Evolutionary conservation across 106 monocot species (phyloP).

Genomic region (Platanthera zijinensis): DNA sequence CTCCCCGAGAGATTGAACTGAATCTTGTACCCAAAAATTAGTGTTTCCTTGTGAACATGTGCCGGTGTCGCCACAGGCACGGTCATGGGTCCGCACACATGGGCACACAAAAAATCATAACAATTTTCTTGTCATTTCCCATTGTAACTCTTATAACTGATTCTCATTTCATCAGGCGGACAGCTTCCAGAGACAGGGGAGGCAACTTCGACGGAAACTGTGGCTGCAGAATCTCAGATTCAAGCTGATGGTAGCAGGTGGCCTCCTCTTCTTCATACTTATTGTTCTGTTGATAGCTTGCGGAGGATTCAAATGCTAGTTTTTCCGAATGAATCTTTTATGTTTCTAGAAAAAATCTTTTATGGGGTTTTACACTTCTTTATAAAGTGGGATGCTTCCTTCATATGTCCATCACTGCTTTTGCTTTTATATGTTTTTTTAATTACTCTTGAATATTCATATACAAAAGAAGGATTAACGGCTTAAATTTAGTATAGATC

Average conservation of each 20-base stretch:
- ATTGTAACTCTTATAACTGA: not conserved
- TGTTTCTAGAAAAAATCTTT: not conserved
- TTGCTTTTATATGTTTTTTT: too few relatives aligned
- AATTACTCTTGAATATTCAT: too few relatives aligned
- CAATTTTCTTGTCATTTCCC: too few relatives aligned
- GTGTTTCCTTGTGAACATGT: too few relatives aligned
- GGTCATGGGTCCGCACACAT: too few relatives aligned
- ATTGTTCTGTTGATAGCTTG: constrained; percentile 73
- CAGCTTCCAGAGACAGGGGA: constrained; percentile 95
- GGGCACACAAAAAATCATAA: too few relatives aligned
- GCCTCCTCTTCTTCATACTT: constrained; percentile 32
- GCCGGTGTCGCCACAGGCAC: too few relatives aligned
- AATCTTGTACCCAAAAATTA: too few relatives aligned
- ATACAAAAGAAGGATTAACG: too few relatives aligned
- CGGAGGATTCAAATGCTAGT: constrained; percentile 56
- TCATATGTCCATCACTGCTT: too few relatives aligned
- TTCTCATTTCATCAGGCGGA: constrained; percentile 60
- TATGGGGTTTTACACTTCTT: not conserved
- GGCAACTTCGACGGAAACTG: constrained; percentile 82
- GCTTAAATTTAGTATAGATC: too few relatives aligned
- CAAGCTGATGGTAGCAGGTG: constrained; percentile 67
- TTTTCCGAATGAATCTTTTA: not conserved
- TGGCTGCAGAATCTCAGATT: constrained; percentile 78
- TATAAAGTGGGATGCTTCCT: not conserved
- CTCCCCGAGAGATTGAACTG: too few relatives aligned